Evolutionary conservation across 2,329 filamentous ascomycete species (phyloP), one percentile per base, ranked within the genome.

Genomic region (Calonectria montana): DNA sequence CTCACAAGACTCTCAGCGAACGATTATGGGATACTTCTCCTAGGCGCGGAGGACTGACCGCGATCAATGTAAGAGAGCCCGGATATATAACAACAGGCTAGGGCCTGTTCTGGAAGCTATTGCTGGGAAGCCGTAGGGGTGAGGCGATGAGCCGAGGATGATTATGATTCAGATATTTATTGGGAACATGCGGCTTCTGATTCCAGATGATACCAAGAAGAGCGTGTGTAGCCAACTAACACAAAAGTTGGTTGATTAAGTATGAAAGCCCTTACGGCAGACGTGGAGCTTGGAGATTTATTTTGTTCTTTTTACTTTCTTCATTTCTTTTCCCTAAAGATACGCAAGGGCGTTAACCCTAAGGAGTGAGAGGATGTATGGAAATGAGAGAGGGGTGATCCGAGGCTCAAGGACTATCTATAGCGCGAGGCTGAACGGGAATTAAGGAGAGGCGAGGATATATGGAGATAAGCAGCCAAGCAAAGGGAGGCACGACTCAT

Each of bases 1-100:
- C 80, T 90, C 92, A 15, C 92, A 92, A 2, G 94, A 97, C 77
- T 93, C 94, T 73, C 96, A 98, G 84, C 90, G 92, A 80, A 92
- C 90, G 13, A 94, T 97, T 72, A 92, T 93, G 83, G 91, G 90
- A 75, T 94, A 93, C 86, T 97, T 98, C 85, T 88, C 89, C 80
- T 95, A 89, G 80, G 65, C 13, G 21, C 25, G 47, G 61, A 65
- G 67, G 61, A 35, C 48, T 41, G 48, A 35, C 50, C 65, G 62
- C 21, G 31, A 70, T 69, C 48, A 65, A 65, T 48, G 63, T 66
- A 61, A 43, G 41, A 63, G 67, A 57, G 50, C 62, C 47, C 63
- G 70, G 31, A 47, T 63, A 37, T 48, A 23, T 50, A 59, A 55
- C 53, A 29, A 43, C 35, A 65, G 55, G 65, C 59, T 35, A 48